A percentile compares a stretch with the other conserved stretches of the same genome.
phyloP scores from a whole-genome alignment of 768 basidiomycete genomes.

The Panus rudis region DNA sequence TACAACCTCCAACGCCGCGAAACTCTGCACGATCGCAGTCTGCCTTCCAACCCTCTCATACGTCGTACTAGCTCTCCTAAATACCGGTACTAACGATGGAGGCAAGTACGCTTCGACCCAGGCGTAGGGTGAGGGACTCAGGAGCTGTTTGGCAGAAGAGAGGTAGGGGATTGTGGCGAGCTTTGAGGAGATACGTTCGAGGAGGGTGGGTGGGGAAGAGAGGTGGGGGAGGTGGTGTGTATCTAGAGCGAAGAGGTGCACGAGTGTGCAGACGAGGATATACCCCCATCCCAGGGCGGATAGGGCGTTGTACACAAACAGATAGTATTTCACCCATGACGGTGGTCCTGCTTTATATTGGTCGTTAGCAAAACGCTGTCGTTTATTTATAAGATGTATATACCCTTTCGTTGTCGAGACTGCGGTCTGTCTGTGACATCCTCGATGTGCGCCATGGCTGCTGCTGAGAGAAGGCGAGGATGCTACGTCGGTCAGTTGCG shows the following conservation, averaged over 20 bases:
- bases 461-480: too few species aligned
- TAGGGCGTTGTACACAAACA: conserved; percentile 70
- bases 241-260: conserved; percentile 31
- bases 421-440: conserved; percentile 9
- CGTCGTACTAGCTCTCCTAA: conserved; percentile 47
- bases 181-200: conserved; percentile 2
- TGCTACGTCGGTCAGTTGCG: too few species aligned
- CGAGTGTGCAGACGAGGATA: conserved; percentile 51
- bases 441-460: conserved; percentile 15
- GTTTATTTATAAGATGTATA: too few species aligned
- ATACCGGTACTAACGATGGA: conserved; percentile 32
- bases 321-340: conserved; percentile 42
- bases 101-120: conserved; percentile 24
- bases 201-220: conserved; percentile 3
- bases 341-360: conserved; percentile 15
- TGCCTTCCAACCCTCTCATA: conserved; percentile 53
- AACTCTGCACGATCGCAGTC: conserved; percentile 74
- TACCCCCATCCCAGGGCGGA: conserved; percentile 73
- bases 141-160: conserved; percentile 2
- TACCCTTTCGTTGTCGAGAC: conserved; percentile 1
- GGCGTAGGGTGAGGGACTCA: not conserved
- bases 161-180: conserved; percentile 10
- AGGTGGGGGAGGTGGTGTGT: conserved; percentile 1
- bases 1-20: conserved; percentile 76
- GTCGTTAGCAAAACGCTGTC: too few species aligned